Evolutionary conservation across 1,284 basidiomycete species (phyloP).

Genomic region (Trametes sp.): DNA sequence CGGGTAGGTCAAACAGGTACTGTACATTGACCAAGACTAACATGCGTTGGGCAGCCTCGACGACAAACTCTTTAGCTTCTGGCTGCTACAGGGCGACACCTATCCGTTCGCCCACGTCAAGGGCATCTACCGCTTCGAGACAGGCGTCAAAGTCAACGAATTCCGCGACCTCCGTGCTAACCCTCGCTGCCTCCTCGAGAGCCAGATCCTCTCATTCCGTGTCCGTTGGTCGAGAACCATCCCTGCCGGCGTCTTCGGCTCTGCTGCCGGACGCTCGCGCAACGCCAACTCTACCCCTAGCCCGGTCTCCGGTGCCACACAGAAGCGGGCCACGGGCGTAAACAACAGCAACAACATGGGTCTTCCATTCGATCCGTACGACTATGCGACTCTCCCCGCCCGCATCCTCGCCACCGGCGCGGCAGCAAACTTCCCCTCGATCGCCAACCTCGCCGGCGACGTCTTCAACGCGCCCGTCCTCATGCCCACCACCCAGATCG

Average conservation of each 20-base stretch:
- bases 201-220: slow-evolving; percentile 78
- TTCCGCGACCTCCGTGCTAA: slow-evolving; percentile 86
- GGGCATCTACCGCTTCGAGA: slow-evolving; percentile 87
- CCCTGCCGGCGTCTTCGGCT: slow-evolving; percentile 62
- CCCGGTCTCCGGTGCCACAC: slow-evolving; percentile 40
- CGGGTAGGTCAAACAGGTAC: slow-evolving; percentile 58
- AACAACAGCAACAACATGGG: slow-evolving; percentile 57
- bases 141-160: slow-evolving; percentile 83
- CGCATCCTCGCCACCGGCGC: slow-evolving; percentile 75
- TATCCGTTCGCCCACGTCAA: slow-evolving; percentile 78
- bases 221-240: slow-evolving; percentile 79
- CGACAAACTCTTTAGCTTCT: slow-evolving; percentile 88
- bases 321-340: slow-evolving; percentile 37
- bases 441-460: slow-evolving; percentile 79
- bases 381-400: slow-evolving; percentile 64
- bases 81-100: slow-evolving; percentile 80
- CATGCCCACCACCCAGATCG: slow-evolving; percentile 74
- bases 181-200: slow-evolving; percentile 82
- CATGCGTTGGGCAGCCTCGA: slow-evolving; percentile 64
- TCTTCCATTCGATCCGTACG: slow-evolving; percentile 78
- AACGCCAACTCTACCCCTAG: slow-evolving; percentile 42
- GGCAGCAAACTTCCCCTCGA: slow-evolving; percentile 83
- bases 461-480: slow-evolving; percentile 81
- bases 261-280: slow-evolving; percentile 47
- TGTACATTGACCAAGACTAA: slow-evolving; percentile 9